phyloP scores from a whole-genome alignment of 2,329 filamentous ascomycete genomes.

The Aspergillus neoniger region DNA sequence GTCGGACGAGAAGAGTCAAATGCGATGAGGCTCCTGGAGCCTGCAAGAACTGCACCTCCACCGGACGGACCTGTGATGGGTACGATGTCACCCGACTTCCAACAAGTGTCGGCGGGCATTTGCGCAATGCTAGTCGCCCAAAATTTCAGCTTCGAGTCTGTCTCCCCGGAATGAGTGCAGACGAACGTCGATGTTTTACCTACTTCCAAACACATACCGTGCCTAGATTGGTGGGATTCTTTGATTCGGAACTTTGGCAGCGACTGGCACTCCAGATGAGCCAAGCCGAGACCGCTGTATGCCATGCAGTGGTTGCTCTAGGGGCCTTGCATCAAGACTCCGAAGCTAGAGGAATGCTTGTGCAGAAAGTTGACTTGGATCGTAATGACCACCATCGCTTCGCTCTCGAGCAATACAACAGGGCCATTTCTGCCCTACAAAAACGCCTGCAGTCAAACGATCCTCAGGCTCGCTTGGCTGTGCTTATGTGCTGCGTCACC shows the following conservation, averaged over 20 bases:
- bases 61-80: conserved; percentile 42
- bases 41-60: conserved; percentile 39
- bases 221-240: conserved; percentile 17
- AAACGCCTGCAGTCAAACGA: conserved; percentile 10
- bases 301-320: conserved; percentile 10
- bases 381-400: conserved; percentile 11
- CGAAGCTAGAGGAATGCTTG: neutral
- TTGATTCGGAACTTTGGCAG: conserved; percentile 16
- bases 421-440: neutral
- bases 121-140: neutral
- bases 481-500: conserved; percentile 13
- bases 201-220: conserved; percentile 20
- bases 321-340: conserved; percentile 9
- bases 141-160: neutral
- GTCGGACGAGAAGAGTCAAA: conserved; percentile 17
- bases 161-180: conserved; percentile 11
- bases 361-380: neutral
- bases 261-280: conserved; percentile 3
- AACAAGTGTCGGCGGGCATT: neutral
- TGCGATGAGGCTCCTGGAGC: conserved; percentile 37
- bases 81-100: conserved; percentile 28
- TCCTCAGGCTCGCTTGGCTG: conserved; percentile 5
- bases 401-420: conserved; percentile 8
- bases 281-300: conserved; percentile 10
- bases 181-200: conserved; percentile 24